Conservation (phyloP, 768 basidiomycete genomes). For the Suillus tomentosus region DNA sequence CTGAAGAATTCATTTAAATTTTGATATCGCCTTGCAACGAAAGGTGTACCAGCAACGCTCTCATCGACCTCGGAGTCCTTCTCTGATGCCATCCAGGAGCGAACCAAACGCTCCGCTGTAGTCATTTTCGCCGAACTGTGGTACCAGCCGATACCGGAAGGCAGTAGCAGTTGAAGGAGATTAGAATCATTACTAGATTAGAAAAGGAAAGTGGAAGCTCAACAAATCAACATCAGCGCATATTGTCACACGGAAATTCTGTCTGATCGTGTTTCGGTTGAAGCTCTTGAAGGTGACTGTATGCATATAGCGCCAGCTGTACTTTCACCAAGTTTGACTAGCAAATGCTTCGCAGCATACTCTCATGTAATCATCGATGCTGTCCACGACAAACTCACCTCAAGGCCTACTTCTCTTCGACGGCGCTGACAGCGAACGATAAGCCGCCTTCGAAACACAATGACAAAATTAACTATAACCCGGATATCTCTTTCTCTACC, state of each 20-base stretch:
- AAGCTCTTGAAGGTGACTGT: neutral
- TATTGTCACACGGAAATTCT: conserved; percentile 6
- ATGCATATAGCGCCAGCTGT: neutral
- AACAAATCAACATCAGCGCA: conserved; percentile 12
- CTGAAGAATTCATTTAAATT: conserved; percentile 36
- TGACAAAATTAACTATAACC: conserved; percentile 83
- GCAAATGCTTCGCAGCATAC: conserved; percentile 24
- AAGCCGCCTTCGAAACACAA: conserved; percentile 18
- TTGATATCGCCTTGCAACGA: conserved; percentile 35
- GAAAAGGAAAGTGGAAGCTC: neutral
- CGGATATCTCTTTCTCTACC: conserved; percentile 54
- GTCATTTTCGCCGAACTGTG: conserved; percentile 35
- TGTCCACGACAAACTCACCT: conserved; percentile 23
- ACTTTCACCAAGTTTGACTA: neutral
- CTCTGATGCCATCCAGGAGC: conserved; percentile 72
- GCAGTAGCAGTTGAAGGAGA: conserved; percentile 1
- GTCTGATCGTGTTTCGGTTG: neutral
- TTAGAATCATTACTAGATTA: conserved; percentile 1
- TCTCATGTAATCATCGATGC: conserved; percentile 22
- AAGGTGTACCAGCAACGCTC: conserved; percentile 57
- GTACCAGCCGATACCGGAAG: neutral
- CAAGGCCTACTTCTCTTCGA: conserved; percentile 29
- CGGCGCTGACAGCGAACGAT: conserved; percentile 18
- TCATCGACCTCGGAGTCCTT: conserved; percentile 60
- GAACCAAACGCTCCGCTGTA: conserved; percentile 52